Percentiles rank a stretch among this genome's conserved stretches.
These are phyloP conservation scores for Phellinidium pouzarii DNA, from an alignment of 1,284 basidiomycete genomes.

Conservation along the genomic window DNA sequence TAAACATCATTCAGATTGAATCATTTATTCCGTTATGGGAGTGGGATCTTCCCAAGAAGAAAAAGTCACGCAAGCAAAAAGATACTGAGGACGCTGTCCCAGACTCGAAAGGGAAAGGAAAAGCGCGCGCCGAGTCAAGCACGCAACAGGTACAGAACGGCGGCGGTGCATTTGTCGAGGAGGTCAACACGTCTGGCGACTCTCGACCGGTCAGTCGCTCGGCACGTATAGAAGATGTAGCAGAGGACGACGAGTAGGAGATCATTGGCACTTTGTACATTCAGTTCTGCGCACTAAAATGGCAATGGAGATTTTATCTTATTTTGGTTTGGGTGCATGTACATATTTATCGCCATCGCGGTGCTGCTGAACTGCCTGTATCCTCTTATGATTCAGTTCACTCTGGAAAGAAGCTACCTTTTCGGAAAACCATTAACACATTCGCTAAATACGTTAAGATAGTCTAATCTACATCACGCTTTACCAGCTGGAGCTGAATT, in stretches of 20 bases:
- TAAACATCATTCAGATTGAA: constrained; percentile 64
- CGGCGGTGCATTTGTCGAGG: constrained; percentile 44
- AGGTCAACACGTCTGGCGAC: constrained; percentile 44
- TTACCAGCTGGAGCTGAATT: no score
- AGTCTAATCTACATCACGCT: no score
- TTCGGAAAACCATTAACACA: background rate
- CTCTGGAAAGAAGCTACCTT: background rate
- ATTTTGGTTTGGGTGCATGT: background rate
- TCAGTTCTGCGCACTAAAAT: background rate
- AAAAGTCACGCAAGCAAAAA: constrained; percentile 63
- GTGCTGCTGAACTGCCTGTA: constrained; percentile 1
- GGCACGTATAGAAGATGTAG: constrained; percentile 53
- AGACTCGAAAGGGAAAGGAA: constrained; percentile 21
- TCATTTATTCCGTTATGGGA: constrained; percentile 98
- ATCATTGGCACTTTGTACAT: background rate
- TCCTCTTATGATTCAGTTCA: background rate
- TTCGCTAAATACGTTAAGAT: no score
- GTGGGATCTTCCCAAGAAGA: constrained; percentile 94
- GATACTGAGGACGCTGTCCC: constrained; percentile 41
- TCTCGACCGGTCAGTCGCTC: constrained; percentile 56
- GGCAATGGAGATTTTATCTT: background rate
- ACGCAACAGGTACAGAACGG: constrained; percentile 12
- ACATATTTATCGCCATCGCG: background rate
- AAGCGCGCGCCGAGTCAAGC: constrained; percentile 20
- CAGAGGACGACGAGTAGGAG: constrained; percentile 33